Evolutionary conservation across 306 rosid species (phyloP).

Genomic region (Abrus pulchellus): DNA sequence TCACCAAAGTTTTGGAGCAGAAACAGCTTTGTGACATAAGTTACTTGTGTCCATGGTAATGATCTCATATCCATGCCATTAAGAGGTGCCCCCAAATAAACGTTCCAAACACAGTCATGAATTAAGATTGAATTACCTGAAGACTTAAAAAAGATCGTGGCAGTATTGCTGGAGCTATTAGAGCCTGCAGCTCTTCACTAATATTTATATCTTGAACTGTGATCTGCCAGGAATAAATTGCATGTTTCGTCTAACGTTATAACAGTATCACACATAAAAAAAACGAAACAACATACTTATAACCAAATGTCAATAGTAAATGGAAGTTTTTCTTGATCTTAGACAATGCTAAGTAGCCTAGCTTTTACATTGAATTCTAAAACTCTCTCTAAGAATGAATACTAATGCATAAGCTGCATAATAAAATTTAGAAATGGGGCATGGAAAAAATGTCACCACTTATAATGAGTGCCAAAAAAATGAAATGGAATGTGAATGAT

Average conservation of each 20-base stretch:
- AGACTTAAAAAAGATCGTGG: conserved; percentile 88
- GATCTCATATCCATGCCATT: background rate
- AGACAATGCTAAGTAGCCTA: conserved; percentile 7
- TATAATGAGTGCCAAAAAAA: background rate
- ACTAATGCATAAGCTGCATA: conserved; percentile 13
- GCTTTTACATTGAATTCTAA: conserved; percentile 20
- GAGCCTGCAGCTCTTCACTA: conserved; percentile 82
- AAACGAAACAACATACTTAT: conserved; percentile 23
- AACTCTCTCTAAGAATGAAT: conserved; percentile 13
- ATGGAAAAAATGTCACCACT: background rate
- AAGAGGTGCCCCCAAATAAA: conserved; percentile 12
- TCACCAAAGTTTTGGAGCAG: conserved; percentile 31
- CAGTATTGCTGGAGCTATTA: conserved; percentile 90
- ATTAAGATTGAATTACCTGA: conserved; percentile 63
- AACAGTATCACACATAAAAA: conserved; percentile 13
- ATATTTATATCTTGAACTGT: conserved; percentile 77
- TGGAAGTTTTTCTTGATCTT: background rate
- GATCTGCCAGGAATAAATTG: conserved; percentile 68
- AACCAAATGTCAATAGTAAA: conserved; percentile 2
- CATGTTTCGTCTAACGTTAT: conserved; percentile 46
- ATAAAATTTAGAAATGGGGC: conserved; percentile 23
- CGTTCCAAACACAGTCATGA: conserved; percentile 18
- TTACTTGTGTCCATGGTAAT: background rate
- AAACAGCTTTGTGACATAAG: conserved; percentile 7
- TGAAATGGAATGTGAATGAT: conserved; percentile 8